These are phyloP conservation scores for Ceratonia siliqua DNA, from an alignment of 306 rosid genomes.

Conservation along the genomic window DNA sequence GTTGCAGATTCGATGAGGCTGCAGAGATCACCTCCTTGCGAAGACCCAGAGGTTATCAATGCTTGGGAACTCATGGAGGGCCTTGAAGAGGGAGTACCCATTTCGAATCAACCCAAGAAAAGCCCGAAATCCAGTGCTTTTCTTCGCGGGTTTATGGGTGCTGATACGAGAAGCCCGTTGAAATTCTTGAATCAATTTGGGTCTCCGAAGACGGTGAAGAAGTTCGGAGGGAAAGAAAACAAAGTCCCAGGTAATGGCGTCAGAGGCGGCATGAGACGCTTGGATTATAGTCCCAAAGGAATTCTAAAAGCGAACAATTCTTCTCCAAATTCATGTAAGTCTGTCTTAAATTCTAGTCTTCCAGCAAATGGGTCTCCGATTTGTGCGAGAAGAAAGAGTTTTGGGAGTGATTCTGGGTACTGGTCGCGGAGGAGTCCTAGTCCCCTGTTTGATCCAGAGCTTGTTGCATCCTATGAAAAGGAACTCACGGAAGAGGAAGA, in stretches of 20 bases:
- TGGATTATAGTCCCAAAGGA: conserved; percentile 70
- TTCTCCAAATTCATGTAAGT: conserved; percentile 44
- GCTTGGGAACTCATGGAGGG: conserved; percentile 99
- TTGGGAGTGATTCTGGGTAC: conserved; percentile 44
- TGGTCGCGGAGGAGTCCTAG: conserved; percentile 41
- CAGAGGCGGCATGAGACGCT: conserved; percentile 43
- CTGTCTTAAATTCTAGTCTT: conserved; percentile 43
- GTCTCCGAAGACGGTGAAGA: conserved; percentile 63
- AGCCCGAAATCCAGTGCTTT: conserved; percentile 67
- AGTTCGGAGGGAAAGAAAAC: conserved; percentile 72
- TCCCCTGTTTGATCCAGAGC: conserved; percentile 86
- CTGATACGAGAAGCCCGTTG: conserved; percentile 63
- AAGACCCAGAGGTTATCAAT: conserved; percentile 67
- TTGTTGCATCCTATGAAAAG: conserved; percentile 70
- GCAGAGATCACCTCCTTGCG: conserved; percentile 37
- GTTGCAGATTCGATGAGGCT: conserved; percentile 38
- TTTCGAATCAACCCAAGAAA: conserved; percentile 52
- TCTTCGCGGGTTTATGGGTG: conserved; percentile 64
- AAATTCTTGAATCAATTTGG: conserved; percentile 74
- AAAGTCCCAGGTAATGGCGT: conserved; percentile 36
- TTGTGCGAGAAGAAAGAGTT: conserved; percentile 47
- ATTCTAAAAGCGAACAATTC: conserved; percentile 42
- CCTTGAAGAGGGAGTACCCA: conserved; percentile 75
- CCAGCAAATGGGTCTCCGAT: conserved; percentile 60
- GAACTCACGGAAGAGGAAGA: conserved; percentile 70